Base-by-base conservation (phyloP, 2,329 filamentous ascomycete species). In the Triangularia verruculosa region DNA sequence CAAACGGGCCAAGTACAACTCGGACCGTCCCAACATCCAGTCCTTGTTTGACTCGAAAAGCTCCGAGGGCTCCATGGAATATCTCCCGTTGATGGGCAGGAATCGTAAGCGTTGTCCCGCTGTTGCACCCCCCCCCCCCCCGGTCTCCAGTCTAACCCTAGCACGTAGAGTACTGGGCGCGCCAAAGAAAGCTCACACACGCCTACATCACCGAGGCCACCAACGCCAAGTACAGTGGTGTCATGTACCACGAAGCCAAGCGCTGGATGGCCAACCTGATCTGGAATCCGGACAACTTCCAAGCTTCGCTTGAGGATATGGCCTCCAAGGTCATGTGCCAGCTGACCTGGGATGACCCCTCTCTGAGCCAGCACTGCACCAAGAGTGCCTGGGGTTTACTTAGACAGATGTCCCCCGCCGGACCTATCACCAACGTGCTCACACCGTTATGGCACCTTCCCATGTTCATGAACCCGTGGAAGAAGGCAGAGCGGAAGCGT, bases 361-460 rank as follows among this genome's bases (percentile, higher is more conserved):
- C 72, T 51, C 69, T 82, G 43, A 83, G 81, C 70, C 74, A 78
- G 59, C 78, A 80, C 66, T 79, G 80, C 64, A 82, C 78, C 9
- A 78, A 78, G 56, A 81, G 79, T 64, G 83, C 83, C 1, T 84
- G 82, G 82, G 82, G 82, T n/a, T 74, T 85, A 1, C 73, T 85
- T 15, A 83, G 78, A 4, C 82, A 85, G 61, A 85, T 86, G 82
- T 85, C 82, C 1, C 83, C 83, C 0, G 82, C 83, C 25, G 83
- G 83, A 0, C 82, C 83, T 1, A 81, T 86, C 66, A 85, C 82
- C n/a, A 85, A 85, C 64, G 78, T 84, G 3, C 60, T 85, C 47
- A 84, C 82, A 3, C 82, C 82, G 4, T 75, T 86, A 0, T 84
- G 82, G 82, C 77, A 83, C 63, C 70, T 85, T 1, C 82, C 82